Evolutionary conservation across 78 protist species (phyloP).

Genomic region (Cavenderia fasciculata): DNA sequence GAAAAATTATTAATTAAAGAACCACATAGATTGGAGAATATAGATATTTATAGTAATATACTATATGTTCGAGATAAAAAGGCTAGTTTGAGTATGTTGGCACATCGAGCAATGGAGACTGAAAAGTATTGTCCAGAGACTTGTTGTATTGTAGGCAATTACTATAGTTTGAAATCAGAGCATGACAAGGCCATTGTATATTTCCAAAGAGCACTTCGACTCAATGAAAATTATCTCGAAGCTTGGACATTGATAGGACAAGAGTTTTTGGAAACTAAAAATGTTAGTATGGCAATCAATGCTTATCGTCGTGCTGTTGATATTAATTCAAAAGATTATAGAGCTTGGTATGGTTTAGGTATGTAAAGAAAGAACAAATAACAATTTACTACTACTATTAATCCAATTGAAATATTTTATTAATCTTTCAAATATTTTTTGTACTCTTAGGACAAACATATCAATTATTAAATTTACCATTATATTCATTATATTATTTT

Average conservation of each 20-base stretch:
- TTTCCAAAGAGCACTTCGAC: slow-evolving; percentile 93
- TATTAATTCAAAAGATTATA: slow-evolving; percentile 90
- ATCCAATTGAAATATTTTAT: too few species aligned
- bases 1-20: slow-evolving; percentile 68
- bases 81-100: slow-evolving; percentile 74
- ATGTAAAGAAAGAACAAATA: too few species aligned
- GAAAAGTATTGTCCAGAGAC: slow-evolving; percentile 95
- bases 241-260: slow-evolving; percentile 99
- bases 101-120: slow-evolving; percentile 69
- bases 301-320: slow-evolving; percentile 95
- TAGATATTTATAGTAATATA: slow-evolving; percentile 94
- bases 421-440: too few species aligned
- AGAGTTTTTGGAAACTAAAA: slow-evolving; percentile 94
- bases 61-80: slow-evolving; percentile 89
- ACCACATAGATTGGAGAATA: slow-evolving; percentile 87
- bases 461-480: slow-evolving; percentile 89
- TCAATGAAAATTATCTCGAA: slow-evolving; percentile 57
- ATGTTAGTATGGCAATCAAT: slow-evolving; percentile 91
- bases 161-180: slow-evolving; percentile 85
- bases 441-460: slow-evolving; percentile 98
- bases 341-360: slow-evolving; percentile 98
- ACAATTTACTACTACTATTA: too few species aligned
- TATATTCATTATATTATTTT: slow-evolving; percentile 93
- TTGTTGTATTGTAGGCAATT: slow-evolving; percentile 95
- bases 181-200: slow-evolving; percentile 95